A percentile compares a stretch with the other conserved stretches of the same genome.
Evolutionary conservation across 2,329 filamentous ascomycete species (phyloP).

Genomic region (Penicillium sp.): DNA sequence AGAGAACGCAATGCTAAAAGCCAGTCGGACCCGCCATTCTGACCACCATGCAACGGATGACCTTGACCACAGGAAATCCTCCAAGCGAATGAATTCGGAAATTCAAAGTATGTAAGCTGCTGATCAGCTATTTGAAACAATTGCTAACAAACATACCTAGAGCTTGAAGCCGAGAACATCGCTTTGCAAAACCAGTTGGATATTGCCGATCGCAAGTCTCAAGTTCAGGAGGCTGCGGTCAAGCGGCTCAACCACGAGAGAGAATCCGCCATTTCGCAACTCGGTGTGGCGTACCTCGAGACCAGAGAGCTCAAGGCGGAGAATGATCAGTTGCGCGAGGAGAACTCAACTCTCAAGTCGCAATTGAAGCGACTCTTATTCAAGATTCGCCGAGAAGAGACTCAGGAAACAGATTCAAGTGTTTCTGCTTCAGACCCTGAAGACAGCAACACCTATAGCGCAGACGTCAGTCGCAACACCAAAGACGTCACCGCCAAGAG

Average conservation of each 20-base stretch:
- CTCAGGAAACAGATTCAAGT: constrained; percentile 22
- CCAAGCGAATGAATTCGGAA: constrained; percentile 29
- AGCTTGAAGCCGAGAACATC: constrained; percentile 49
- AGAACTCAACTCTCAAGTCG: constrained; percentile 35
- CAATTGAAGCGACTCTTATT: constrained; percentile 27
- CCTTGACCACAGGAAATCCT: constrained; percentile 33
- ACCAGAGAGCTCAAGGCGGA: constrained; percentile 41
- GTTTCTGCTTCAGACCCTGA: constrained; percentile 23
- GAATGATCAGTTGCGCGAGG: constrained; percentile 33
- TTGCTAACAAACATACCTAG: constrained; percentile 25
- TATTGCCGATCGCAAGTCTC: constrained; percentile 49
- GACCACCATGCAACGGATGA: constrained; percentile 43
- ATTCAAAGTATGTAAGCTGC: constrained; percentile 33
- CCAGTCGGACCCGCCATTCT: constrained; percentile 34
- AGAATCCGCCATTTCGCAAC: constrained; percentile 52
- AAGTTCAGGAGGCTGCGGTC: constrained; percentile 49
- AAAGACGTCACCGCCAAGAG: constrained; percentile 27
- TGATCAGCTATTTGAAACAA: constrained; percentile 15
- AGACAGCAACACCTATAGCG: constrained; percentile 29
- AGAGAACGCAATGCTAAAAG: constrained; percentile 47
- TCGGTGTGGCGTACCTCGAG: constrained; percentile 52
- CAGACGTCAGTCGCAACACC: constrained; percentile 24
- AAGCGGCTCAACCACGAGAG: constrained; percentile 52
- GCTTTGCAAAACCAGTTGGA: constrained; percentile 52
- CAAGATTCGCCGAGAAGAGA: constrained; percentile 24